Conservation (phyloP, 2,329 filamentous ascomycete species). For the Monilinia laxa region DNA sequence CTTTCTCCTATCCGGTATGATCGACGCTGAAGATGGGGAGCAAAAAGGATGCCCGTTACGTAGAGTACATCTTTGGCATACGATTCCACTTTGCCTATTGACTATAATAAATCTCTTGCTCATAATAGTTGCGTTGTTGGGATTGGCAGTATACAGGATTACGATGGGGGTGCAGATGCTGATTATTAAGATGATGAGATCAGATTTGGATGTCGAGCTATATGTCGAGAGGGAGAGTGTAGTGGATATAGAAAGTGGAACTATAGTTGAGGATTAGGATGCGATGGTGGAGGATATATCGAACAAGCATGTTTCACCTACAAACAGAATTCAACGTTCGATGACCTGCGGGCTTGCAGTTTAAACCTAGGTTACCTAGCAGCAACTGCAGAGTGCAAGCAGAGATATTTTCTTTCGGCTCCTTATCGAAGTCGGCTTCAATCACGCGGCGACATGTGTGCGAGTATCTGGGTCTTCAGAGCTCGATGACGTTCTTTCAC, state of each 20-base stretch:
- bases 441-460: background rate
- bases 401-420: background rate
- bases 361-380: background rate
- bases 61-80: conserved; percentile 37
- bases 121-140: conserved; percentile 35
- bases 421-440: background rate
- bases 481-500: background rate
- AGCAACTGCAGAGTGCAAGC: background rate
- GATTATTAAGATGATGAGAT: conserved; percentile 26
- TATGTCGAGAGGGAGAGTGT: conserved; percentile 23
- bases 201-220: conserved; percentile 25
- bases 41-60: conserved; percentile 31
- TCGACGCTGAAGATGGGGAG: conserved; percentile 28
- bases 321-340: background rate
- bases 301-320: background rate
- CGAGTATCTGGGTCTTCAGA: background rate
- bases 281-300: background rate
- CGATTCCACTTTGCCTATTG: conserved; percentile 35
- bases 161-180: conserved; percentile 27
- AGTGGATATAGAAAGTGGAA: conserved; percentile 19
- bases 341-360: background rate
- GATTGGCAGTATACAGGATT: conserved; percentile 34
- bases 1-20: conserved; percentile 33
- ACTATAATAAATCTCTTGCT: conserved; percentile 36
- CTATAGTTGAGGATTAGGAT: background rate